Percentiles rank a stretch among this genome's conserved stretches.
Conservation (phyloP, 495 filamentous ascomycete genomes). For the Penicillium soppii region DNA sequence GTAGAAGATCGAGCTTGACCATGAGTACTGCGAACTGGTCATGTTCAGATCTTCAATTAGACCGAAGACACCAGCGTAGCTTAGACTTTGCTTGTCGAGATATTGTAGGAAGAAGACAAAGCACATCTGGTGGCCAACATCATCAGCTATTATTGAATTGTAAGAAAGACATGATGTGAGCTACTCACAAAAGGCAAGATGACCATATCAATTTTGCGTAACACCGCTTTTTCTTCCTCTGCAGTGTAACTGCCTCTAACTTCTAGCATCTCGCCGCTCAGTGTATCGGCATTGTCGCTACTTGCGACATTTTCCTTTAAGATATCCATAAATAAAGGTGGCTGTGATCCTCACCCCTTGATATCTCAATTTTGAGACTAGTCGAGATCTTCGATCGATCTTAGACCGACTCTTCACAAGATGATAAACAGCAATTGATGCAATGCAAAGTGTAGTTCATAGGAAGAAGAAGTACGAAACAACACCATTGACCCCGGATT, state of each 20-base stretch:
- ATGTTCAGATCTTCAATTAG: conserved; percentile 52
- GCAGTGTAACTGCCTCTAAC: conserved; percentile 23
- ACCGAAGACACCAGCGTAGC: conserved; percentile 56
- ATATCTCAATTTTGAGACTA: neutral
- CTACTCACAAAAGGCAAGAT: conserved; percentile 40
- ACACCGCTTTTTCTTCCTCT: conserved; percentile 43
- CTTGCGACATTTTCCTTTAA: neutral
- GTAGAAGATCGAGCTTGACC: conserved; percentile 42
- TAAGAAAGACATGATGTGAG: too few relatives aligned
- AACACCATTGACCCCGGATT: too few relatives aligned
- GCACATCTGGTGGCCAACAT: conserved; percentile 26
- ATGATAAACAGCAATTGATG: too few relatives aligned
- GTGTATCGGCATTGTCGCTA: conserved; percentile 4
- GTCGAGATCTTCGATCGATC: too few relatives aligned
- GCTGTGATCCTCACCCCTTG: neutral
- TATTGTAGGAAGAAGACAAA: conserved; percentile 34
- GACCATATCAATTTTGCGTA: conserved; percentile 48
- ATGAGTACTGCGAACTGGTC: conserved; percentile 50
- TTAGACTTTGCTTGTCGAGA: conserved; percentile 58
- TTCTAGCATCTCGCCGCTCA: conserved; percentile 18
- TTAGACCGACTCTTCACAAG: too few relatives aligned
- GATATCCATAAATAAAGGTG: conserved; percentile 6
- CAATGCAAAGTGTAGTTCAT: too few relatives aligned
- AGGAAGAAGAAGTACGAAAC: too few relatives aligned
- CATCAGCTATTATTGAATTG: too few relatives aligned